These are phyloP conservation scores for Fibroporia radiculosa DNA, from an alignment of 768 basidiomycete genomes.

Conservation along the genomic window DNA sequence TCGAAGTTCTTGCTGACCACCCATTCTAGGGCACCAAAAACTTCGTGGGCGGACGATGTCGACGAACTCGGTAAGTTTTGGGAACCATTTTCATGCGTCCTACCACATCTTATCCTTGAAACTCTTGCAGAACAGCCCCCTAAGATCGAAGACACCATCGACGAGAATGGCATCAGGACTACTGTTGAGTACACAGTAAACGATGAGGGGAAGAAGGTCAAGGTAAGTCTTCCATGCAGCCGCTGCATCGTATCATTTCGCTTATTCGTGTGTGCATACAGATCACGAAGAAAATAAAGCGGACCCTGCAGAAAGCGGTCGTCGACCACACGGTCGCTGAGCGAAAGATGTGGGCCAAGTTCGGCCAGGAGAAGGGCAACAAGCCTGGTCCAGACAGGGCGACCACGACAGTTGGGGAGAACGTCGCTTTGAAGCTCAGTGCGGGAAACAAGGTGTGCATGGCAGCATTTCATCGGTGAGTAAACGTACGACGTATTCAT, in stretches of 20 bases:
- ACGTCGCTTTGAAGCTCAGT: conserved; percentile 52
- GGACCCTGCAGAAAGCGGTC: conserved; percentile 80
- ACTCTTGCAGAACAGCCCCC: conserved; percentile 37
- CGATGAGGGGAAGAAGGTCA: conserved; percentile 92
- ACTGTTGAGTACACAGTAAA: conserved; percentile 77
- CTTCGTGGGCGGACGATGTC: conserved; percentile 85
- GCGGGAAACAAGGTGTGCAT: conserved; percentile 46
- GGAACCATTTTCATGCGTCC: no score
- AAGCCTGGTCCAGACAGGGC: conserved; percentile 85
- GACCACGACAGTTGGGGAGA: conserved; percentile 87
- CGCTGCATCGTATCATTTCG: background rate
- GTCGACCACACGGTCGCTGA: conserved; percentile 96
- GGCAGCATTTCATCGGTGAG: background rate
- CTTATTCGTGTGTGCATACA: conserved; percentile 22
- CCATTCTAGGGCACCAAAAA: conserved; percentile 45
- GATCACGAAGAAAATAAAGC: conserved; percentile 83
- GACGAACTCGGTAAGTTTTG: conserved; percentile 55
- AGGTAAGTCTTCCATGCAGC: conserved; percentile 41
- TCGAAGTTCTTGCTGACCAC: background rate
- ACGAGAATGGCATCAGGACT: conserved; percentile 84
- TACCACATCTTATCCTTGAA: no score
- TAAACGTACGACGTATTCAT: background rate
- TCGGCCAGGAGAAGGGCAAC: conserved; percentile 85
- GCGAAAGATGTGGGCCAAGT: conserved; percentile 89
- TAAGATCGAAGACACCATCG: conserved; percentile 63